phyloP scores from a whole-genome alignment of 176 grass and related monocot species.

The Triticum turgidum region DNA sequence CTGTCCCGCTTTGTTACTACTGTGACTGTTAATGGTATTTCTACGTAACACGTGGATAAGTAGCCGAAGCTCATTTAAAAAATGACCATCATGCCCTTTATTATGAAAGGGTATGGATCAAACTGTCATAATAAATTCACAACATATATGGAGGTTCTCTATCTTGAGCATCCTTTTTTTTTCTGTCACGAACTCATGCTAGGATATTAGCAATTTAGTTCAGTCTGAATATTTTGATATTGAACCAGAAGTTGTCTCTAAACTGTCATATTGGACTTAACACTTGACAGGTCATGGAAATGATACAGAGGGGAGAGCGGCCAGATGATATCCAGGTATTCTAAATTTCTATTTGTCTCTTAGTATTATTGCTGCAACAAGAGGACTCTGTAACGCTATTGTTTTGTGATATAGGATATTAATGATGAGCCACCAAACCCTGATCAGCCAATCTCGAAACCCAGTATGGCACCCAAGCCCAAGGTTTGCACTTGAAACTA shows the following conservation, averaged over 20 bases:
- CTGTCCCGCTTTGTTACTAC: too few species aligned
- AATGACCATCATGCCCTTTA: too few species aligned
- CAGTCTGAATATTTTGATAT: background rate
- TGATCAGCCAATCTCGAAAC: constrained; percentile 47
- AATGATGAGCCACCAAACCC: constrained; percentile 57
- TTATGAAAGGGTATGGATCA: too few species aligned
- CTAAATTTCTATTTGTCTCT: background rate
- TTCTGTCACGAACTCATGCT: too few species aligned
- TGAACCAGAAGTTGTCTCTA: background rate
- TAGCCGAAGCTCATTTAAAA: too few species aligned
- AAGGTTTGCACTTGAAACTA: constrained; percentile 41
- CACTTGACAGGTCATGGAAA: constrained; percentile 61
- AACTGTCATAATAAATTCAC: too few species aligned
- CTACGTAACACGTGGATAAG: too few species aligned
- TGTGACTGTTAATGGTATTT: too few species aligned
- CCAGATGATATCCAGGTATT: constrained; percentile 63
- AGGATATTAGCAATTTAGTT: too few species aligned
- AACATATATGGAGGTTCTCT: too few species aligned
- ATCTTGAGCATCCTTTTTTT: too few species aligned
- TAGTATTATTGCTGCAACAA: background rate
- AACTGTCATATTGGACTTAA: constrained; percentile 8
- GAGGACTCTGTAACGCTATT: background rate
- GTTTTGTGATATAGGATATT: constrained; percentile 42
- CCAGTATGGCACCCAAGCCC: constrained; percentile 53
- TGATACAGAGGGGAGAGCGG: constrained; percentile 61